Conservation (phyloP, 257 asterid species). For the Capsicum pubescens region DNA sequence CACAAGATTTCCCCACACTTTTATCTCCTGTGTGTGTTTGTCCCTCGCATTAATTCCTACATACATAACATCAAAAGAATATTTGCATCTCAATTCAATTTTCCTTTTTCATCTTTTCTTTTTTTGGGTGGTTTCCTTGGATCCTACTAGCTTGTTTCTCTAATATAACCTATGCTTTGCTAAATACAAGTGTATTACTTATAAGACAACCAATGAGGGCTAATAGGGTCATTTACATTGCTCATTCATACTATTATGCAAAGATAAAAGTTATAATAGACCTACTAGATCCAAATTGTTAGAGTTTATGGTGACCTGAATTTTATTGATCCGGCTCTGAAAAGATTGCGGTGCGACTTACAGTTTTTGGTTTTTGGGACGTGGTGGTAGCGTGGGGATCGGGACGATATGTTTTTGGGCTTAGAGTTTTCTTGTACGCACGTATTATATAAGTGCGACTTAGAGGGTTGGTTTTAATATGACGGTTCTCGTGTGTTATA, state of each 20-base stretch:
- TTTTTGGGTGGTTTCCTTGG: background rate
- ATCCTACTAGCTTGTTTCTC: background rate
- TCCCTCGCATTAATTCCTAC: background rate
- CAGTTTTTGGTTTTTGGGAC: too few relatives aligned
- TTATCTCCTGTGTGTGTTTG: background rate
- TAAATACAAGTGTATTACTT: background rate
- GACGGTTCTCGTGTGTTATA: too few relatives aligned
- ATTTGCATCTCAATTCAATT: background rate
- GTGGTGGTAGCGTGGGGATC: too few relatives aligned
- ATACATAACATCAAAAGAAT: background rate
- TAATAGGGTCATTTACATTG: background rate
- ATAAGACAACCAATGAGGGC: background rate
- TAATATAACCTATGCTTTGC: background rate
- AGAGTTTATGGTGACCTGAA: too few relatives aligned
- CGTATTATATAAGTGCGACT: too few relatives aligned
- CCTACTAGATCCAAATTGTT: background rate
- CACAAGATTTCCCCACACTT: background rate
- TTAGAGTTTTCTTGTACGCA: too few relatives aligned
- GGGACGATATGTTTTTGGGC: too few relatives aligned
- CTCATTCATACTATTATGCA: background rate
- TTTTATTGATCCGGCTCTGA: too few relatives aligned
- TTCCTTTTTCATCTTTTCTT: background rate
- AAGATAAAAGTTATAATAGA: background rate
- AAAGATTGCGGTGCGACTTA: too few relatives aligned
- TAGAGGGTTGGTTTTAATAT: too few relatives aligned